These are phyloP conservation scores for Ascoidea asiatica DNA, from an alignment of 805 yeast genomes.

Conservation along the genomic window DNA sequence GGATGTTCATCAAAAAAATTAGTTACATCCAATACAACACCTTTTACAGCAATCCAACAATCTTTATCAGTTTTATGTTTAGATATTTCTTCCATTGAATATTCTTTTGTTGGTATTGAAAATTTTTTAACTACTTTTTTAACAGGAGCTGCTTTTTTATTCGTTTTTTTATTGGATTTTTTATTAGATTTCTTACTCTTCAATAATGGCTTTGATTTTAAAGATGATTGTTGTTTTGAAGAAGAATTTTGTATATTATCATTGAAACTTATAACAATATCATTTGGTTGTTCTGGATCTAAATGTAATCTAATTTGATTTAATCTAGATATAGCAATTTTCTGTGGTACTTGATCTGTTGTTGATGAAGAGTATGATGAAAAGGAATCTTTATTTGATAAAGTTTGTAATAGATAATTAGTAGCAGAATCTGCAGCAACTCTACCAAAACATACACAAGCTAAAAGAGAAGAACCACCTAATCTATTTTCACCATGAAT, in stretches of 20 bases:
- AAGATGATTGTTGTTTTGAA: neutral
- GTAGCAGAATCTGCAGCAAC: conserved; percentile 27
- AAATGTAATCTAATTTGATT: conserved; percentile 29
- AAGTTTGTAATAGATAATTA: conserved; percentile 18
- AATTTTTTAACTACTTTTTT: conserved; percentile 12
- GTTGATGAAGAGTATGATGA: conserved; percentile 5
- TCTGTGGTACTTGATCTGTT: conserved; percentile 12
- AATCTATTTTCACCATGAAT: conserved; percentile 43
- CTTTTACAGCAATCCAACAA: conserved; percentile 42
- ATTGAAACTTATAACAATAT: conserved; percentile 22
- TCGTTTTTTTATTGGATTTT: conserved; percentile 3
- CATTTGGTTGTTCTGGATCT: conserved; percentile 23
- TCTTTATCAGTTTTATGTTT: conserved; percentile 30
- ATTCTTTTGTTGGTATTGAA: conserved; percentile 34
- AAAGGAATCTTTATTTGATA: conserved; percentile 14
- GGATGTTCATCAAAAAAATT: conserved; percentile 35
- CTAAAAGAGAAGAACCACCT: conserved; percentile 41
- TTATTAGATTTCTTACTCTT: conserved; percentile 1
- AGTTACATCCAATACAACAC: conserved; percentile 35
- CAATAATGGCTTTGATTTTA: no score
- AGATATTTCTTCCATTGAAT: conserved; percentile 30
- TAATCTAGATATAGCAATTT: conserved; percentile 25
- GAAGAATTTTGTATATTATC: conserved; percentile 7
- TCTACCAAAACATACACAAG: conserved; percentile 40
- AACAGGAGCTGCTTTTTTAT: conserved; percentile 9